phyloP scores from a whole-genome alignment of 208 protist genomes.

The Angomonas ambiguus region DNA sequence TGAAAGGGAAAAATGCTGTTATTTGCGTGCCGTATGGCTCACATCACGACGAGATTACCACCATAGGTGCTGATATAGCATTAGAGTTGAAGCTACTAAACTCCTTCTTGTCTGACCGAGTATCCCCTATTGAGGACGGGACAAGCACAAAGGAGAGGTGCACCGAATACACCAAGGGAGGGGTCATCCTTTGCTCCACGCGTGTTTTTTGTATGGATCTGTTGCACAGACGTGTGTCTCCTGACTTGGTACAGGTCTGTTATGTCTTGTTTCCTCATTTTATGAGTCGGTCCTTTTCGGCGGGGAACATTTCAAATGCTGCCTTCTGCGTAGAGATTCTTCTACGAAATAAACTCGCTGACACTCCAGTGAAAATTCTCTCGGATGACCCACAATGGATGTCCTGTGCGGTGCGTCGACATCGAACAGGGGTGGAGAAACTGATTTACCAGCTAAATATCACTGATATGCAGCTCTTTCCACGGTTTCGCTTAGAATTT shows the following conservation, averaged over 20 bases:
- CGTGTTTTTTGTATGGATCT: constrained; percentile 74
- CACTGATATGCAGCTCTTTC: constrained; percentile 76
- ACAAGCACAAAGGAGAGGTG: constrained; percentile 55
- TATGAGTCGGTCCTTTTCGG: constrained; percentile 13
- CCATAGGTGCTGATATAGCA: background rate
- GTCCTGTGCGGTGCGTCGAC: constrained; percentile 61
- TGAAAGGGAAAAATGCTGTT: background rate
- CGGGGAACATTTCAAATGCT: constrained; percentile 36
- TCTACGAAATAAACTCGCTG: constrained; percentile 22
- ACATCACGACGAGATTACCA: background rate
- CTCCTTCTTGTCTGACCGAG: constrained; percentile 3
- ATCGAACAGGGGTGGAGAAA: constrained; percentile 49
- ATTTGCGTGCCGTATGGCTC: background rate
- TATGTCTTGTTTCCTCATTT: constrained; percentile 38
- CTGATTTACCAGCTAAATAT: constrained; percentile 65
- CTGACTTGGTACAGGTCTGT: constrained; percentile 35
- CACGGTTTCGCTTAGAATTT: constrained; percentile 72
- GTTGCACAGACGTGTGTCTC: constrained; percentile 68
- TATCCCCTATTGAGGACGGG: constrained; percentile 64
- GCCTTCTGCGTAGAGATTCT: constrained; percentile 74
- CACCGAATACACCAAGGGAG: constrained; percentile 47
- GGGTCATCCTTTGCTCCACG: constrained; percentile 57
- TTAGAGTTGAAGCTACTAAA: background rate
- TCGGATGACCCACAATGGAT: constrained; percentile 55
- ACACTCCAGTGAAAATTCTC: constrained; percentile 44